Evolutionary conservation across 148 eudicot genomes (phyloP), one percentile per base, ranked within the genome.

Genomic region (Amaranthus cruentus): DNA sequence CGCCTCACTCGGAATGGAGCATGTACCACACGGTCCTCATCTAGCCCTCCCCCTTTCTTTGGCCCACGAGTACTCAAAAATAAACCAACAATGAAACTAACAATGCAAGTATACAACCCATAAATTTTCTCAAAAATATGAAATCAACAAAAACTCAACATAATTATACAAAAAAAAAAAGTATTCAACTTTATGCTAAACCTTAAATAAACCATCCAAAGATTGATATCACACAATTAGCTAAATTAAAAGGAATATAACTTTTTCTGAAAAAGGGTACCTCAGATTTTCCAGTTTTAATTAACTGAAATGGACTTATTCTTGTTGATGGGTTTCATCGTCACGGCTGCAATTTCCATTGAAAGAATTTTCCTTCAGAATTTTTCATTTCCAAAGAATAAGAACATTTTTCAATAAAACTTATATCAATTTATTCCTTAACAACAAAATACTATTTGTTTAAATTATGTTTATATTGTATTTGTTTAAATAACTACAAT

Each of bases 271-370:
- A 77, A 62, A 66, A 76, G 68, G 73, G 74, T 79, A 88, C 96
- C 96, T 85, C 85, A 69, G 81, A 73, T 85, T 88, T 90, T 18
- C 68, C 62, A 56, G 76, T 3, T 77, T 77, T 75, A 7, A 73
- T 77, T 75, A 7, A 73, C 21, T n/a, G 82, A 55, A 4, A 74
- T 52, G 48, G 86, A 77, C 83, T 76, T 84, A 46, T 65, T 61
- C 61, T 85, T 78, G 48, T 51, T 79, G 60, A 79, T 74, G 59
- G 82, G 65, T 49, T 79, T 79, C 75, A 73, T 8, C 82, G 75
- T 79, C 72, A 70, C 78, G 11, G 55, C 43, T 55, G 71, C 43
- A 79, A 78, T 75, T 75, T 78, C 59, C 82, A 79, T 79, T 58
- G 58, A 47, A 74, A 73, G 0, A 51, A 44, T 7, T 15, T 61